Base-by-base conservation (phyloP, 352 stramenopile genomes). In the Globisporangium nodosum region DNA sequence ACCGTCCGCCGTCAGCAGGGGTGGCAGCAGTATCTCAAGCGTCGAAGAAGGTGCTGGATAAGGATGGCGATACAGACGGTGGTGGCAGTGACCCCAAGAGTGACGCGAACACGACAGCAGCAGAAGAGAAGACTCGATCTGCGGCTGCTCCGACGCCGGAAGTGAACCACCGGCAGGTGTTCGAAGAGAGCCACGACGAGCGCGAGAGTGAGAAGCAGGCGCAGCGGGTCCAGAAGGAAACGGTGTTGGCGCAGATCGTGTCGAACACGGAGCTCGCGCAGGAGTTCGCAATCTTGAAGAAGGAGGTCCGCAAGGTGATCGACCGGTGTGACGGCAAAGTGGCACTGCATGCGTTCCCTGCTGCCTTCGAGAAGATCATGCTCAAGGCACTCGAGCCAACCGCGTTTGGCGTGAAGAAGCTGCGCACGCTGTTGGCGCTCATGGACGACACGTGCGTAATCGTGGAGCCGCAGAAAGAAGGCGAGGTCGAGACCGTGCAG, bases 391-490 rank as follows among this genome's bases (percentile, higher is more conserved):
- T 94, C 30, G 72, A 76, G 15, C 76, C 80, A 0, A 63, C 37
- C 18, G 63, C 54, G 21, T 91, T 78, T 52, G 78, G 81, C 0
- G 73, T 94, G 58, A 92, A 94, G 73, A 92, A 94, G 65, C 67
- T 94, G 65, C 72, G 78, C 15, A 88, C 73, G 5, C 53, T 90
- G 30, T 61, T 89, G 1, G 58, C 69, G 43, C 46, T 90, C 39
- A 68, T 92, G 66, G 65, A 81, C 50, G 74, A 88, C 47, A 66
- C 82, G 18, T 75, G 84, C 48, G 52, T 65, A 24, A 59, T 92
- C 7, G 74, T 84, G 4, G 70, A 68, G 21, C 79, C 79, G 3
- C 45, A 73, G 52, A 64, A 49, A 40, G 73, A 85, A 48, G 74
- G 63, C 11, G 79, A 92, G 18, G 53, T 78, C 31, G 79, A 92